phyloP scores from a whole-genome alignment of 2,329 filamentous ascomycete species.

The Microcyclospora tardicrescens region DNA sequence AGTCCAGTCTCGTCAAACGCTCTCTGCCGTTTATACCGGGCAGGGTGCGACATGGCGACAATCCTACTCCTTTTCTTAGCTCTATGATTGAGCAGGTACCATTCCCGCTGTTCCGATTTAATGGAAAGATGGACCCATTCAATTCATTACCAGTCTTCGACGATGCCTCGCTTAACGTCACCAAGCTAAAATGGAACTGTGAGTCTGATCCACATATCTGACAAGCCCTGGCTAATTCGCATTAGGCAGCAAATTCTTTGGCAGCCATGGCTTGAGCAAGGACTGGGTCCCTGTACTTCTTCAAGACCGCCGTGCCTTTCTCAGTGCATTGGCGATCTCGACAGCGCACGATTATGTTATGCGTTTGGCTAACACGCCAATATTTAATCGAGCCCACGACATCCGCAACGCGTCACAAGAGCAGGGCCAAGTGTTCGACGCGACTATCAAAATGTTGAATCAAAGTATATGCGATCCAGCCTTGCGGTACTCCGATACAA shows the following conservation, averaged over 20 bases:
- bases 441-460: conserved; percentile 17
- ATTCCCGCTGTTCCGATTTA: conserved; percentile 4
- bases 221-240: background rate
- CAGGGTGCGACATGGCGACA: no score
- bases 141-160: conserved; percentile 11
- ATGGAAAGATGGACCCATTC: conserved; percentile 13
- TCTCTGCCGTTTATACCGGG: no score
- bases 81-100: conserved; percentile 7
- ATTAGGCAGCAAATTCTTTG: conserved; percentile 16
- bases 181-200: conserved; percentile 20
- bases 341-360: conserved; percentile 23
- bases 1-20: no score
- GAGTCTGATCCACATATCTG: conserved; percentile 1
- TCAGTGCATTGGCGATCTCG: conserved; percentile 21
- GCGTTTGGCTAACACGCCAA: conserved; percentile 10
- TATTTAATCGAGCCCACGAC: conserved; percentile 3
- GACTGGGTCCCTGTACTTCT: conserved; percentile 19
- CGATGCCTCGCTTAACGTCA: conserved; percentile 12
- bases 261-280: conserved; percentile 13
- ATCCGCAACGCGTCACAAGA: conserved; percentile 7
- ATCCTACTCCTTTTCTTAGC: background rate
- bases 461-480: conserved; percentile 14
- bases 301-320: conserved; percentile 14
- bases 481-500: conserved; percentile 15
- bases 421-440: conserved; percentile 11